A percentile compares a stretch with the other conserved stretches of the same genome.
phyloP scores from a whole-genome alignment of 768 basidiomycete genomes.

The Pulveroboletus sp. region DNA sequence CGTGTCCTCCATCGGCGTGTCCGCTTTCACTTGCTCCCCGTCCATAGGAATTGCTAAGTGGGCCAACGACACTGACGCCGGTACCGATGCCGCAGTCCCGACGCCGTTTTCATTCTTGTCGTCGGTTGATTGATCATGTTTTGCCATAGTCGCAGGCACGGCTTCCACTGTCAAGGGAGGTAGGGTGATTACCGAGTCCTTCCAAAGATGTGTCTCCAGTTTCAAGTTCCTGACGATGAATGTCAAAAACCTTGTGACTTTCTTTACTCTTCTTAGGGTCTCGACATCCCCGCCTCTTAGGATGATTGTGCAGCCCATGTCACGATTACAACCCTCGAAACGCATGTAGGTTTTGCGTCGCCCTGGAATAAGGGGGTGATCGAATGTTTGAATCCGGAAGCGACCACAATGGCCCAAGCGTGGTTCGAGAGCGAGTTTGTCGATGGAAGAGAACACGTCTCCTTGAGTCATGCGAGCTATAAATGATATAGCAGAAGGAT shows the following conservation, averaged over 20 bases:
- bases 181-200: constrained; percentile 77
- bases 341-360: constrained; percentile 95
- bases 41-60: constrained; percentile 20
- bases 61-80: constrained; percentile 24
- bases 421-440: constrained; percentile 87
- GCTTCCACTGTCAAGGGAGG: constrained; percentile 67
- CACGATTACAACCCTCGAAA: constrained; percentile 91
- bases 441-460: constrained; percentile 94
- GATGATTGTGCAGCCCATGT: constrained; percentile 94
- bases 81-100: constrained; percentile 11
- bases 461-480: constrained; percentile 94
- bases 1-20: constrained; percentile 24
- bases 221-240: constrained; percentile 93
- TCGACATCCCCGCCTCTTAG: constrained; percentile 84
- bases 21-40: constrained; percentile 14
- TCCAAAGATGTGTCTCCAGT: constrained; percentile 93
- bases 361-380: constrained; percentile 92
- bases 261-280: constrained; percentile 82
- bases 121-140: constrained; percentile 25
- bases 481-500: constrained; percentile 80
- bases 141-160: constrained; percentile 41
- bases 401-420: constrained; percentile 83
- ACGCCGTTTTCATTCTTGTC: constrained; percentile 20
- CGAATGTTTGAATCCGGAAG: constrained; percentile 90
- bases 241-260: constrained; percentile 87